phyloP scores from a whole-genome alignment of 495 filamentous ascomycete genomes.

The Neurospora discreta region DNA sequence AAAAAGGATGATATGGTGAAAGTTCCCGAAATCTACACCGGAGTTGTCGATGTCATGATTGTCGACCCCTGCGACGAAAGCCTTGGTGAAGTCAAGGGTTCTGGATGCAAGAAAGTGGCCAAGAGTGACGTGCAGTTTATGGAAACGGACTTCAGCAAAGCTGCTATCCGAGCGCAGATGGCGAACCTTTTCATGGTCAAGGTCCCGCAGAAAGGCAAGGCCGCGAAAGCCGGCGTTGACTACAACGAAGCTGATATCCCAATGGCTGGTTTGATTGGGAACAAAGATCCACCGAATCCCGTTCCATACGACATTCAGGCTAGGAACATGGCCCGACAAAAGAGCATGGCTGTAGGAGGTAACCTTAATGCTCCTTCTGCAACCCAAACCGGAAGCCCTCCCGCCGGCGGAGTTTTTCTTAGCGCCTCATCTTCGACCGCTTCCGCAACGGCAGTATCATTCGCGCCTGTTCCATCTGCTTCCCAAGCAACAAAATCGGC shows the following conservation, averaged over 20 bases:
- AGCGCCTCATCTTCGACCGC: background rate
- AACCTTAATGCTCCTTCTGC: background rate
- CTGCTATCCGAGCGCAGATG: constrained; percentile 27
- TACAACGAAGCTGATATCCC: constrained; percentile 13
- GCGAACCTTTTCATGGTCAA: constrained; percentile 24
- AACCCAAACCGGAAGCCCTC: background rate
- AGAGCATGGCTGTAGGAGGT: background rate
- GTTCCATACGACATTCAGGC: background rate
- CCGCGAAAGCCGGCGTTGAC: constrained; percentile 6
- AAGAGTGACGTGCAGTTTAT: constrained; percentile 17
- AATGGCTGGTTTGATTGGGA: constrained; percentile 10
- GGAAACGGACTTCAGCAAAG: constrained; percentile 12
- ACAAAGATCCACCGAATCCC: background rate
- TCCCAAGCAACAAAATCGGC: background rate
- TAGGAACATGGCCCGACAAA: background rate
- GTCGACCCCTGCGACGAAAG: constrained; percentile 19
- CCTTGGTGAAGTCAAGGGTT: constrained; percentile 19
- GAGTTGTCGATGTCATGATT: constrained; percentile 68
- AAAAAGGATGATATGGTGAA: constrained; percentile 35
- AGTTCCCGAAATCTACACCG: constrained; percentile 59
- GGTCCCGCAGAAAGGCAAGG: constrained; percentile 15
- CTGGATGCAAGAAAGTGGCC: constrained; percentile 12
- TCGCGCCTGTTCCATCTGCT: background rate
- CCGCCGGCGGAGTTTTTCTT: background rate
- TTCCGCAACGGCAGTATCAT: background rate